Percentiles rank a stretch among this genome's conserved stretches.
Conservation (phyloP, 2,329 filamentous ascomycete genomes). For the Scolecobasidium constrictum region DNA sequence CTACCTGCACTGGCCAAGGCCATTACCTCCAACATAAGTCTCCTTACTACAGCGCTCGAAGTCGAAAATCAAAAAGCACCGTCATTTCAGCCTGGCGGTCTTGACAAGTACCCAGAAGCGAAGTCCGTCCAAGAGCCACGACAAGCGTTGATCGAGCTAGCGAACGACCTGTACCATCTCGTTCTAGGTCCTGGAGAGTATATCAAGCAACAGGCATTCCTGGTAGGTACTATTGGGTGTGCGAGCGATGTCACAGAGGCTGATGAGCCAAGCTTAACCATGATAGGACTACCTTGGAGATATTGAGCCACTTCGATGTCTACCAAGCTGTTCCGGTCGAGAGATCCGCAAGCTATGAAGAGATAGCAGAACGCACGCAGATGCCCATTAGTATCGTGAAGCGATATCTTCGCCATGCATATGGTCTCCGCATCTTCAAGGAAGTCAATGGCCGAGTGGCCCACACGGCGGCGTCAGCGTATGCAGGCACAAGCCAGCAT, state of each 20-base stretch:
- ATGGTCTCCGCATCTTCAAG: slow-evolving; percentile 24
- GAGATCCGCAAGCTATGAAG: slow-evolving; percentile 28
- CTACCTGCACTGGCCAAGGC: not conserved
- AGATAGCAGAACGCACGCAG: slow-evolving; percentile 17
- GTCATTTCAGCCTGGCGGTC: not conserved
- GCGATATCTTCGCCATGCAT: slow-evolving; percentile 23
- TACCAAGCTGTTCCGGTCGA: slow-evolving; percentile 40
- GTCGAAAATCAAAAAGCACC: not conserved
- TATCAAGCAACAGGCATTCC: not conserved
- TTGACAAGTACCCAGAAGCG: not conserved
- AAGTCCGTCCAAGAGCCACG: not conserved
- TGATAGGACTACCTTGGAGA: slow-evolving; percentile 24
- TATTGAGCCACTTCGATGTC: slow-evolving; percentile 43
- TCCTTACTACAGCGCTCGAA: slow-evolving; percentile 8
- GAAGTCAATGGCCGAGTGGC: slow-evolving; percentile 4
- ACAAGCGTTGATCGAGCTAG: not conserved
- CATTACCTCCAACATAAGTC: not conserved
- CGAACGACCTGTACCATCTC: not conserved
- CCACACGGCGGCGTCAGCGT: slow-evolving; percentile 7
- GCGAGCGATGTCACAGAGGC: no score
- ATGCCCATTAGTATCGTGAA: slow-evolving; percentile 19
- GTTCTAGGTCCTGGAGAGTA: not conserved
- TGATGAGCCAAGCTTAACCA: no score
- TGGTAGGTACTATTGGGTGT: no score
- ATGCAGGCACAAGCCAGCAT: not conserved